Evolutionary conservation across 2,329 filamentous ascomycete species (phyloP), one percentile per base, ranked within the genome.

Genomic region (Passalora sequoiae): DNA sequence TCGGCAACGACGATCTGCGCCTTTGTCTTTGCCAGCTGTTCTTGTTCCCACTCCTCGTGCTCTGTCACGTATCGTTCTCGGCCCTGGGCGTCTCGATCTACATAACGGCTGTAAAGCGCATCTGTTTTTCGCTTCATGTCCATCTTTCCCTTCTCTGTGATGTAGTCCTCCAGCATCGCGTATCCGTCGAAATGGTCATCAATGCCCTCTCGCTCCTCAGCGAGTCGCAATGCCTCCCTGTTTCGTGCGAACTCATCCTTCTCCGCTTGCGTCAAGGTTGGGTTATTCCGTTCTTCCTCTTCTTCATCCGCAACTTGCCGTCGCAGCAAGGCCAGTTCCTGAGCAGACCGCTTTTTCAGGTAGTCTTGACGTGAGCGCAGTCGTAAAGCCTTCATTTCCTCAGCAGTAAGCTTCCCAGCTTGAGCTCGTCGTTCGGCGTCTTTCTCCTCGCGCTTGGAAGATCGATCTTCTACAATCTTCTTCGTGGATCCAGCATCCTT

Each of bases 121-220:
- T 94, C 86, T 51, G 92, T 80, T 63, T 97, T 97, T 62, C 86
- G 85, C 63, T 85, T 89, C 55, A 77, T 76, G 61, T 94, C 86
- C 50, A 94, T 83, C 60, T 94, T 92, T 16, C 88, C 89, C 66
- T 91, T 89, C 62, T 94, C 89, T 0, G 86, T 95, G 50, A 95
- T 91, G 61, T 95, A 95, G 63, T 96, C 89, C 52, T 96, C 89
- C 0, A 91, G 92, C 70, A 98, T 83, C 53, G 83, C 77, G 67
- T 97, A 98, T 2, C 91, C 91, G 69, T 96, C 89, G 15, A 83
- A 78, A 63, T 95, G 82, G 55, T 97, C 91, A 61, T 97, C 89
- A 51, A 98, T 94, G 31, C 79, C 78, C 43, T 91, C 71, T 16
- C 91, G 77, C 63, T 94, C 88, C 66, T 96, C 56, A 59, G 71